Evolutionary conservation across 2,329 filamentous ascomycete species (phyloP).

Genomic region (Penicillium sp.): DNA sequence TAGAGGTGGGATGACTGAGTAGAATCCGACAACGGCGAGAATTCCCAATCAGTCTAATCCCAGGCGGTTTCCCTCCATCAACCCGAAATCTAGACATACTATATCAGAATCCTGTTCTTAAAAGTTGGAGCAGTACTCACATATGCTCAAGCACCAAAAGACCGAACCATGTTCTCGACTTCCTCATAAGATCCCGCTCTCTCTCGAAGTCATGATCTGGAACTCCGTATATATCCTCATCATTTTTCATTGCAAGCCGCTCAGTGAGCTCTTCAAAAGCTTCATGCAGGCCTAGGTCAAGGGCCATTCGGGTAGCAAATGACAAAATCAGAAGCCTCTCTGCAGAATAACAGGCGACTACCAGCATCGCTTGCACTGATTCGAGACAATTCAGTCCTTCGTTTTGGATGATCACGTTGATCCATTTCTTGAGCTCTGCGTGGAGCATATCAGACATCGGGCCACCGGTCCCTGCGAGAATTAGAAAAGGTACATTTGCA

Average conservation of each 20-base stretch:
- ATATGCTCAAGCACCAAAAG: conserved; percentile 59
- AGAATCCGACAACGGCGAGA: conserved; percentile 52
- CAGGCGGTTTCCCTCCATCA: conserved; percentile 51
- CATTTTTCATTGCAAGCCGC: conserved; percentile 31
- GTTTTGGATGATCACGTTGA: conserved; percentile 51
- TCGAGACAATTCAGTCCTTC: conserved; percentile 49
- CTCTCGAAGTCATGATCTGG: conserved; percentile 17
- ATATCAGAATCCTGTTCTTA: background rate
- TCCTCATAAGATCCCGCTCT: conserved; percentile 44
- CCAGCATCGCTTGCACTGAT: conserved; percentile 56
- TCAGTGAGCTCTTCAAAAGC: conserved; percentile 47
- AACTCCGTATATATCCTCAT: conserved; percentile 20
- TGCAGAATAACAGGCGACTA: conserved; percentile 58
- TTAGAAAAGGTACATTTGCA: background rate
- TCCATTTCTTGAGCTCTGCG: conserved; percentile 49
- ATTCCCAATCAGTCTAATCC: conserved; percentile 43
- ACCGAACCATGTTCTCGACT: conserved; percentile 57
- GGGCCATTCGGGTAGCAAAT: conserved; percentile 56
- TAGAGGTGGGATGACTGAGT: conserved; percentile 49
- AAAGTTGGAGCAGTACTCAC: conserved; percentile 11
- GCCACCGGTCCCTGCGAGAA: conserved; percentile 28
- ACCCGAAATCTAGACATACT: conserved; percentile 39
- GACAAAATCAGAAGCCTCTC: conserved; percentile 57
- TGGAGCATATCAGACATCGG: conserved; percentile 49
- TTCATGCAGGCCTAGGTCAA: conserved; percentile 53